A percentile compares a stretch with the other conserved stretches of the same genome.
phyloP scores from a whole-genome alignment of 192 early-diverging fungal species.

The Backusella australiensis region DNA sequence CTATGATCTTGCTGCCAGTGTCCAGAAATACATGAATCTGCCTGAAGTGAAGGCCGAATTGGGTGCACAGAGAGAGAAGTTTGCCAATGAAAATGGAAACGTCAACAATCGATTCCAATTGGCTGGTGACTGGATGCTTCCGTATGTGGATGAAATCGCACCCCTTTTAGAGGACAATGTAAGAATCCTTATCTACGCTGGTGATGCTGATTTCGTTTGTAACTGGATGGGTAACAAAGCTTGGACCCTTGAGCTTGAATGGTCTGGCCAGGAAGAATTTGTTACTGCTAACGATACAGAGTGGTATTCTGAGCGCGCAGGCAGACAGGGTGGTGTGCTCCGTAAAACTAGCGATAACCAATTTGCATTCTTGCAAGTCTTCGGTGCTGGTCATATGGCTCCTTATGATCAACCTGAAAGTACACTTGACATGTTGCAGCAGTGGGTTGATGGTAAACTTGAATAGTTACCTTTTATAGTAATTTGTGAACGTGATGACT shows the following conservation, averaged over 20 bases:
- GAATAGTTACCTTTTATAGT: neutral
- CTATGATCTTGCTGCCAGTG: conserved; percentile 83
- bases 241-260: conserved; percentile 84
- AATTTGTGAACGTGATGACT: neutral
- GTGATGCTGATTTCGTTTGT: conserved; percentile 42
- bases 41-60: conserved; percentile 78
- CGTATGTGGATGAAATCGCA: conserved; percentile 64
- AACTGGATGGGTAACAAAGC: conserved; percentile 79
- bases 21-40: conserved; percentile 82
- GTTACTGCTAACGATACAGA: conserved; percentile 59
- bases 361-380: conserved; percentile 85
- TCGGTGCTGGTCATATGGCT: conserved; percentile 87
- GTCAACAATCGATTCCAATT: conserved; percentile 80
- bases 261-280: conserved; percentile 77
- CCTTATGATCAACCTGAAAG: conserved; percentile 90
- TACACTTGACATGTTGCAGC: conserved; percentile 83
- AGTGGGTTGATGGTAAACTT: conserved; percentile 56
- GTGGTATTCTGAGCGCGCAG: conserved; percentile 63
- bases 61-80: conserved; percentile 69
- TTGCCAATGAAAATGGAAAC: conserved; percentile 76
- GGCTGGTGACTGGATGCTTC: conserved; percentile 87
- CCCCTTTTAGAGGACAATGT: conserved; percentile 83
- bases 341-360: conserved; percentile 56
- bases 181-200: conserved; percentile 87
- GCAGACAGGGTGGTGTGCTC: conserved; percentile 58